These are phyloP conservation scores for Botrytis porri DNA, from an alignment of 2,329 filamentous ascomycete species.

Conservation along the genomic window DNA sequence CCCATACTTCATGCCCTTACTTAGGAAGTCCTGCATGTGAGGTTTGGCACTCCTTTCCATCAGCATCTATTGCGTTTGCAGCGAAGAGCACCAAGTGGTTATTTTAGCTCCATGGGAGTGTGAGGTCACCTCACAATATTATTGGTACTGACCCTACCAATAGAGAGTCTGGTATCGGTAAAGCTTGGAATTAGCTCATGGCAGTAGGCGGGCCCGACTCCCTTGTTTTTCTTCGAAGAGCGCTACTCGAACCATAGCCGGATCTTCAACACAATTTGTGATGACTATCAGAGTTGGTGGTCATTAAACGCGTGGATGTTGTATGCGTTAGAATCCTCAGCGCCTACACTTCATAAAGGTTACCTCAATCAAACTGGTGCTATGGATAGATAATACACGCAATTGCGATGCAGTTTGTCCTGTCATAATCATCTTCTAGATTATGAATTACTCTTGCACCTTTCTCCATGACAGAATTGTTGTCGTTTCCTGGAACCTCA, in stretches of 20 bases:
- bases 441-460: neutral
- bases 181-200: neutral
- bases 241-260: neutral
- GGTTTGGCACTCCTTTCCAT: neutral
- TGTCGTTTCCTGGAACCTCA: neutral
- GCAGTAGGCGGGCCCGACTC: neutral
- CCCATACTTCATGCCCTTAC: too few relatives aligned
- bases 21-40: neutral
- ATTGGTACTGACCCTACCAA: neutral
- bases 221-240: too few relatives aligned
- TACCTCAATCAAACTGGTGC: neutral
- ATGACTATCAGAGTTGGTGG: neutral
- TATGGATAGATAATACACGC: neutral
- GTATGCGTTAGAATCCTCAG: too few relatives aligned
- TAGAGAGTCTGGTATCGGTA: neutral
- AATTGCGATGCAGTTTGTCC: neutral
- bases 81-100: neutral
- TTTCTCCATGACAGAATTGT: neutral
- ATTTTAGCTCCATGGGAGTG: neutral
- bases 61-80: neutral
- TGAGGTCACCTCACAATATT: neutral
- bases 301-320: neutral
- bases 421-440: neutral
- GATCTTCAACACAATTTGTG: neutral
- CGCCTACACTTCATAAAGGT: neutral